Conservation (phyloP, 176 grass and related monocot genomes). For the Oryza australiensis region DNA sequence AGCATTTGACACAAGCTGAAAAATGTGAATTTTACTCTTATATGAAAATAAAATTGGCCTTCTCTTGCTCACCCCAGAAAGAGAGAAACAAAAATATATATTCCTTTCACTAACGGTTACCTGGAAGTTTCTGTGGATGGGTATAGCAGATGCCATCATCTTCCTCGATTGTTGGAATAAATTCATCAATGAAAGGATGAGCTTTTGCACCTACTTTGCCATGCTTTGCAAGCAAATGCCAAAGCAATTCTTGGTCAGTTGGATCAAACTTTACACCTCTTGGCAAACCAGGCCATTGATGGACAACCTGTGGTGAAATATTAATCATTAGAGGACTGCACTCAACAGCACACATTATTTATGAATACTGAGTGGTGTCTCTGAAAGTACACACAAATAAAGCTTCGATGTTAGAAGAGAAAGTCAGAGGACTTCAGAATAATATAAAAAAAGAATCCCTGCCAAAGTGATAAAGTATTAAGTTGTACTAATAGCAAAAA, state of each 20-base stretch:
- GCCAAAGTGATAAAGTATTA: conserved; percentile 7
- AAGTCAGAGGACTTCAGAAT: conserved; percentile 15
- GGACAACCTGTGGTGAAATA: conserved; percentile 61
- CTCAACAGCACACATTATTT: conserved; percentile 22
- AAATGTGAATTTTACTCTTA: background rate
- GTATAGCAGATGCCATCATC: conserved; percentile 95
- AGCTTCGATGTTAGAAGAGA: background rate
- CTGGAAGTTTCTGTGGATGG: conserved; percentile 91
- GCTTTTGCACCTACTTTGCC: conserved; percentile 44
- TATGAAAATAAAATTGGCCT: background rate
- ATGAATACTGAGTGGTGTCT: background rate
- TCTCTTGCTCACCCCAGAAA: conserved; percentile 16
- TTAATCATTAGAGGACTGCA: conserved; percentile 33
- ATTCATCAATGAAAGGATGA: conserved; percentile 93
- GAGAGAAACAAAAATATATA: background rate
- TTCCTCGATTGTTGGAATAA: conserved; percentile 89
- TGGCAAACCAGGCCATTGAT: conserved; percentile 94
- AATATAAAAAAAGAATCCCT: conserved; percentile 25
- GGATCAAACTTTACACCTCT: conserved; percentile 98
- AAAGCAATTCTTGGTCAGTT: conserved; percentile 83
- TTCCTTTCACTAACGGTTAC: conserved; percentile 39
- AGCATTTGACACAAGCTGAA: background rate
- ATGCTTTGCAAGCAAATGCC: conserved; percentile 82
- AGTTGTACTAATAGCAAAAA: background rate
- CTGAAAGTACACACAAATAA: conserved; percentile 1